Percentiles rank a stretch among this genome's conserved stretches.
Conservation (phyloP, 169 alveolate species). For the Sarcocystis neurona region DNA sequence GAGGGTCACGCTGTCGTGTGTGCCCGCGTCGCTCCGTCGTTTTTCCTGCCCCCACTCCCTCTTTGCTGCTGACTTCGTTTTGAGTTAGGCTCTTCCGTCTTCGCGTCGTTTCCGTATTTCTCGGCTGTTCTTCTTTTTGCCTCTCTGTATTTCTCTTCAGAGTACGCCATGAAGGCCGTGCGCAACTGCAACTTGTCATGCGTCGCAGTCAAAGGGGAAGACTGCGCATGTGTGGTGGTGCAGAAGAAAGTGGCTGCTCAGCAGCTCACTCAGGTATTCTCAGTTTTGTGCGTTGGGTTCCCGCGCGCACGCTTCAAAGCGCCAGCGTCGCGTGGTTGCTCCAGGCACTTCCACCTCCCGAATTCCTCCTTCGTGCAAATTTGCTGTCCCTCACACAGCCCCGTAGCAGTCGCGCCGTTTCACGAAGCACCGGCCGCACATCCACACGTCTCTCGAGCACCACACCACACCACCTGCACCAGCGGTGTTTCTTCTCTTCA, state of each 20-base stretch:
- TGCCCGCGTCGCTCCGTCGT: neutral
- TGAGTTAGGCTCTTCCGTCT: neutral
- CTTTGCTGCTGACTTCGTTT: neutral
- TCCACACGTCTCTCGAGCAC: no score
- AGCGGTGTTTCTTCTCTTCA: no score
- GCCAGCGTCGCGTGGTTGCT: no score
- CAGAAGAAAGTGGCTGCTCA: constrained; percentile 92
- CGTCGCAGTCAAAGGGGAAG: constrained; percentile 95
- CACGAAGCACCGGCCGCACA: no score
- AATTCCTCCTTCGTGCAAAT: no score
- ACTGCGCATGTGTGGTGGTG: constrained; percentile 92
- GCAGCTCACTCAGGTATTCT: constrained; percentile 41
- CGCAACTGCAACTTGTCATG: constrained; percentile 93
- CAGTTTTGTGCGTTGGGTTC: no score
- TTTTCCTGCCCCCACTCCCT: neutral
- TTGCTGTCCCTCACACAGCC: no score
- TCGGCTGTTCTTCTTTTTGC: neutral
- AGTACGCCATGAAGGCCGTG: constrained; percentile 98
- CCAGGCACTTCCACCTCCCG: no score
- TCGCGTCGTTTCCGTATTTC: neutral
- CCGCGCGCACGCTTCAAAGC: no score
- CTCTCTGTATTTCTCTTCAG: constrained; percentile 67
- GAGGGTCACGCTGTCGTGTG: neutral
- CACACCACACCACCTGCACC: no score
- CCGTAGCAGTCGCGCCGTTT: no score